Evolutionary conservation across 139 green algal species (phyloP).

Genomic region (Pleodorina starrii): DNA sequence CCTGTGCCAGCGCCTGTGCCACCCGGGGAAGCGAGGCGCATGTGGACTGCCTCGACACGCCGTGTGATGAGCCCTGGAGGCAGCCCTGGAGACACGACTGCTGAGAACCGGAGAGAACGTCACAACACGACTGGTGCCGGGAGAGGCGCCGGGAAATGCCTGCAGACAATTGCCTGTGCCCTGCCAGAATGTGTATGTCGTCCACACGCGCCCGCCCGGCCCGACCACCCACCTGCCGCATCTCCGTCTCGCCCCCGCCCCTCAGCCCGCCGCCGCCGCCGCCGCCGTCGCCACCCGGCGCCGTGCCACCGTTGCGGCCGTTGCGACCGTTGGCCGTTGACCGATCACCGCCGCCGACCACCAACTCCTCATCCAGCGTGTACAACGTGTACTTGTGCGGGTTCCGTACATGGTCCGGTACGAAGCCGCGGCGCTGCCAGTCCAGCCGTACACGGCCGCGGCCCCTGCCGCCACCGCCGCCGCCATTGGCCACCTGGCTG

Average conservation of each 20-base stretch:
- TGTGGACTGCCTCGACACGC: too few species aligned
- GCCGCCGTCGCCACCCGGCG: background rate
- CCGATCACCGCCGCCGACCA: conserved; percentile 28
- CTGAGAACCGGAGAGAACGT: too few species aligned
- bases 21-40: too few species aligned
- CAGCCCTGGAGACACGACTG: too few species aligned
- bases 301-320: background rate
- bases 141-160: too few species aligned
- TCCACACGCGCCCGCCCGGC: too few species aligned
- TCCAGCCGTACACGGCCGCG: background rate
- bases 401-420: conserved; percentile 58
- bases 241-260: background rate
- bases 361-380: conserved; percentile 49
- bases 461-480: conserved; percentile 11
- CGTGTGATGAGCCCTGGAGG: too few species aligned
- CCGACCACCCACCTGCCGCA: conserved; percentile 40
- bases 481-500: background rate
- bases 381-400: conserved; percentile 60
- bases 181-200: too few species aligned
- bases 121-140: too few species aligned
- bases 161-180: too few species aligned
- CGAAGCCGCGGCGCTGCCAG: conserved; percentile 33
- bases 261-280: background rate
- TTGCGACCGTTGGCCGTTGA: background rate
- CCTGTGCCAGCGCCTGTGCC: conserved; percentile 2